Base-by-base conservation (phyloP, 345 rosid species). In the Heritiera littoralis region DNA sequence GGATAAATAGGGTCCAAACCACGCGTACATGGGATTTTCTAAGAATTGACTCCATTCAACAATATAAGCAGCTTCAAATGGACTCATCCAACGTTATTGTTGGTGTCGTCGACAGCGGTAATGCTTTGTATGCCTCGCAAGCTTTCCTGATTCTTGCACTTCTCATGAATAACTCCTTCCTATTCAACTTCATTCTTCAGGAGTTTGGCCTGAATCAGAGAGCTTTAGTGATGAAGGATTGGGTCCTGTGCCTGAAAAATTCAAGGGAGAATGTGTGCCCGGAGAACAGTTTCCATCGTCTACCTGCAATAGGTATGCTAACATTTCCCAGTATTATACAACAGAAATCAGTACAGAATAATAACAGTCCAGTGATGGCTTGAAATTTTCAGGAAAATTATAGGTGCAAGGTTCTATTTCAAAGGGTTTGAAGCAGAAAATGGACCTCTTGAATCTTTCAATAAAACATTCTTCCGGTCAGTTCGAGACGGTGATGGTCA, bases 21-120 rank as follows among this genome's bases (percentile, higher is more conserved):
- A 90, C 90, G 14, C 87, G 64, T 79, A 88, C 88, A 64, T 90
- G 90, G 90, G 86, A 82, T 0, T 90, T 88, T 77, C 83, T 87
- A 6, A 86, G 87, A 63, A 15, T 84, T 40, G 76, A 80, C 55
- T 78, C 87, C 43, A 46, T 55, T 28, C 40, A 58, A 66, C 81
- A 78, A 15, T 48, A 77, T 40, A 76, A 63, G 12, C 82, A 83
- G 59, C 32, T 66, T 38, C 84, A 69, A 5, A 3, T 73, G 80
- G 74, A 74, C 13, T 79, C 66, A 58, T 81, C 89, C 8, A 69
- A 87, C 17, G 66, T 83, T 64, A 77, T 86, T 59, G 84, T 87
- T 79, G 89, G 91, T 15, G 85, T 90, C 35, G 75, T 88, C 28
- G 90, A 87, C 23, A 13, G 76, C 4, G 87, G 90, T 88, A 83